Evolutionary conservation across 2,329 filamentous ascomycete species (phyloP).

Genomic region (Thelonectria rubi): DNA sequence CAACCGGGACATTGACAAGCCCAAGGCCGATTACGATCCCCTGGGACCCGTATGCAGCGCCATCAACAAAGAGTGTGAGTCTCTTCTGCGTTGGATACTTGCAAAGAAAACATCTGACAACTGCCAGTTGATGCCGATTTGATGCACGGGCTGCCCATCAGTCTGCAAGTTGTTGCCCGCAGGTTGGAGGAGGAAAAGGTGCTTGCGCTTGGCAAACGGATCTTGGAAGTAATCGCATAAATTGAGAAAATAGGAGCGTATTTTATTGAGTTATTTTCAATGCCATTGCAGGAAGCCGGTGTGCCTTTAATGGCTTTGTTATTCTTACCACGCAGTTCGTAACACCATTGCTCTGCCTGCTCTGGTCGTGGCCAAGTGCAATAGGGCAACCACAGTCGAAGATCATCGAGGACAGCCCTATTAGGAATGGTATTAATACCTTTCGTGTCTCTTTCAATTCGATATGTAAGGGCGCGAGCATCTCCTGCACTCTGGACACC

Average conservation of each 20-base stretch:
- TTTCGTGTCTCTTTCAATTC: constrained; percentile 40
- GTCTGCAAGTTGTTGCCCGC: constrained; percentile 54
- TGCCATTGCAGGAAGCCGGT: no score
- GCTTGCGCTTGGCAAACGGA: constrained; percentile 44
- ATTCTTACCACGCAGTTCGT: no score
- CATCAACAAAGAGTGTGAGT: constrained; percentile 56
- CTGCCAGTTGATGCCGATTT: constrained; percentile 49
- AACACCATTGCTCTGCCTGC: no score
- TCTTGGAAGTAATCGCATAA: constrained; percentile 32
- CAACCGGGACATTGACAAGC: constrained; percentile 51
- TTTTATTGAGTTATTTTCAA: no score
- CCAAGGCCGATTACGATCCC: constrained; percentile 44
- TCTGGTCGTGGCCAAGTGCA: no score
- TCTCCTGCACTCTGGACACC: constrained; percentile 33
- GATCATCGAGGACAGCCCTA: constrained; percentile 42
- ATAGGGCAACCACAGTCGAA: background rate
- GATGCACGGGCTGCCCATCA: constrained; percentile 55
- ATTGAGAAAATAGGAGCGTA: no score
- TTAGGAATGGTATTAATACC: constrained; percentile 42
- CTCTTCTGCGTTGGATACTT: accelerated
- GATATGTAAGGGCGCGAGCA: constrained; percentile 31
- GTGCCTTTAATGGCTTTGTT: no score
- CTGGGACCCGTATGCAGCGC: constrained; percentile 50
- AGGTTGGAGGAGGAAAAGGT: constrained; percentile 54
- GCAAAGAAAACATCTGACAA: background rate